These are phyloP conservation scores for Metschnikowia shivogae DNA, from an alignment of 805 yeast genomes.

Conservation along the genomic window DNA sequence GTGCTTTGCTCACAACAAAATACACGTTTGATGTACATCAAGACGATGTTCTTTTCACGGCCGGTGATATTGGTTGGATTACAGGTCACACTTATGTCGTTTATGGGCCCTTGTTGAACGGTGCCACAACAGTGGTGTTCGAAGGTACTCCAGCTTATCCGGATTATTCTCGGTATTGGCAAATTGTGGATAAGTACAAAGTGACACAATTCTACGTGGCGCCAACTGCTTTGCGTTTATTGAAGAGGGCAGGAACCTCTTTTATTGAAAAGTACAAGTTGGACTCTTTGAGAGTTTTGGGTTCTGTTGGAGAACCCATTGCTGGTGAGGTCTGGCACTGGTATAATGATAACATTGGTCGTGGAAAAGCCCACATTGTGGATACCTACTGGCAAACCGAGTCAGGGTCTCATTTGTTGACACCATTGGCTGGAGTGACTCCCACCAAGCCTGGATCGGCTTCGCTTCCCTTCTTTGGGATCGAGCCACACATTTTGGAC, in stretches of 20 bases:
- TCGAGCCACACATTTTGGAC: constrained; percentile 85
- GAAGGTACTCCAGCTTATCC: constrained; percentile 99
- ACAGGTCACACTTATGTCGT: constrained; percentile 96
- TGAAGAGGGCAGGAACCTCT: constrained; percentile 83
- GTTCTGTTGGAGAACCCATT: constrained; percentile 98
- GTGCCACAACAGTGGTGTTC: constrained; percentile 88
- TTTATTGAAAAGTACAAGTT: constrained; percentile 78
- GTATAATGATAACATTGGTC: constrained; percentile 92
- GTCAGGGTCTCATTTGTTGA: constrained; percentile 91
- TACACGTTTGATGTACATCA: constrained; percentile 91
- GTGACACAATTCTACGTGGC: constrained; percentile 98
- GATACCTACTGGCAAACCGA: constrained; percentile 99
- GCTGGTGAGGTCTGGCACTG: constrained; percentile 98
- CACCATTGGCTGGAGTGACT: constrained; percentile 91
- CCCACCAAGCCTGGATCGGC: constrained; percentile 98
- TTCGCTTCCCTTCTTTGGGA: constrained; percentile 93
- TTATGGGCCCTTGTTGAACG: constrained; percentile 84
- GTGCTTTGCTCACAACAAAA: constrained; percentile 87
- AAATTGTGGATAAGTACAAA: constrained; percentile 84
- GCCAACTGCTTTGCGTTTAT: constrained; percentile 93
- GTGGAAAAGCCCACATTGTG: constrained; percentile 80
- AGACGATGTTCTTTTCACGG: constrained; percentile 86
- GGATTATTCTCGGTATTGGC: constrained; percentile 93
- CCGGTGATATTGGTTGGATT: constrained; percentile 99
- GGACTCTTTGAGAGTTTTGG: constrained; percentile 83